phyloP scores from a whole-genome alignment of 108 stramenopile species.

The Aureococcus anophagefferens region DNA sequence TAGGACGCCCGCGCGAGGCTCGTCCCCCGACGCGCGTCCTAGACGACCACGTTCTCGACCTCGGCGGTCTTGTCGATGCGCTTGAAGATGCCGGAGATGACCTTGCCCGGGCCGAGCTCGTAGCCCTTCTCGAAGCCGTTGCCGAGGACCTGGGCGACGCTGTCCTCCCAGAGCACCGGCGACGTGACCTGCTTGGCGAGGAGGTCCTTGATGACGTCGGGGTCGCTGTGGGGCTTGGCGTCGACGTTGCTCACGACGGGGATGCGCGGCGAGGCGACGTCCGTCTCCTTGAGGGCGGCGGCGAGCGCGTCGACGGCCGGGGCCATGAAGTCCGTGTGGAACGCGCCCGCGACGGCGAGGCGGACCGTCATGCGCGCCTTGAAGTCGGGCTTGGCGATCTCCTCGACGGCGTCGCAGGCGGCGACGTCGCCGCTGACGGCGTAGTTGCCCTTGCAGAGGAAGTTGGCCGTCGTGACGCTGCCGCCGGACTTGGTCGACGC shows the following conservation, averaged over 20 bases:
- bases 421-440: slow-evolving; percentile 75
- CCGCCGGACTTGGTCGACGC: slow-evolving; percentile 69
- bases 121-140: slow-evolving; percentile 73
- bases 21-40: no score
- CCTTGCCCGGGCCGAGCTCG: slow-evolving; percentile 84
- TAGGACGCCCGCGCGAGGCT: no score
- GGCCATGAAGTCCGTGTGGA: slow-evolving; percentile 94
- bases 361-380: slow-evolving; percentile 94
- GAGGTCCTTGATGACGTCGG: slow-evolving; percentile 81
- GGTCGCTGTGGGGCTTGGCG: slow-evolving; percentile 82
- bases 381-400: slow-evolving; percentile 93
- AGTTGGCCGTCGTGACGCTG: slow-evolving; percentile 83
- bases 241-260: slow-evolving; percentile 97
- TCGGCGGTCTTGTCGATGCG: slow-evolving; percentile 78
- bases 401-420: slow-evolving; percentile 72
- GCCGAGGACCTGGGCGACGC: slow-evolving; percentile 67
- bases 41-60: slow-evolving; percentile 78
- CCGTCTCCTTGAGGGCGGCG: slow-evolving; percentile 67
- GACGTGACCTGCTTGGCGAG: slow-evolving; percentile 90
- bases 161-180: slow-evolving; percentile 89
- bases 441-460: slow-evolving; percentile 89
- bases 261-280: slow-evolving; percentile 77
- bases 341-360: slow-evolving; percentile 92
- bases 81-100: slow-evolving; percentile 88
- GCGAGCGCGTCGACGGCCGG: slow-evolving; percentile 79